These are phyloP conservation scores for Amyloporia xantha DNA, from an alignment of 768 basidiomycete species.

Conservation along the genomic window DNA sequence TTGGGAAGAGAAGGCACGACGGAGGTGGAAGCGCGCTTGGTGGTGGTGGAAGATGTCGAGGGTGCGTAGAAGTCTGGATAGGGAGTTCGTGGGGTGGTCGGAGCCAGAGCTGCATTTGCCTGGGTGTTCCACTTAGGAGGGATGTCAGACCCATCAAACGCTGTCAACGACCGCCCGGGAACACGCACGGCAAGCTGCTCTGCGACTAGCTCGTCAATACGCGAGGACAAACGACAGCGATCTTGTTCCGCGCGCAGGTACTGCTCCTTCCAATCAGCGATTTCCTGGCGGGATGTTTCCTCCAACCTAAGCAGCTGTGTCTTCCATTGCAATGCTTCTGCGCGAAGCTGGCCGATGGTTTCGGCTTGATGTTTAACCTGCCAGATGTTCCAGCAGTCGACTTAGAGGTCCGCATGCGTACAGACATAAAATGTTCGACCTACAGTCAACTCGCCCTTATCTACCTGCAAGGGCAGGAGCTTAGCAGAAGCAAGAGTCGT, in stretches of 20 bases:
- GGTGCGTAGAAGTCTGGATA: slow-evolving; percentile 12
- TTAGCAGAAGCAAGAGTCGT: background rate
- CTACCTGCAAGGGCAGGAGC: slow-evolving; percentile 32
- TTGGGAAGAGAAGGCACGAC: slow-evolving; percentile 3
- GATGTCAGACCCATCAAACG: background rate
- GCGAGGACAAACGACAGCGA: slow-evolving; percentile 47
- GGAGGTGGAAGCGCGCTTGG: slow-evolving; percentile 19
- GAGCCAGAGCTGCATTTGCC: slow-evolving; percentile 11
- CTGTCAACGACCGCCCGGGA: background rate
- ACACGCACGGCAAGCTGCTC: slow-evolving; percentile 31
- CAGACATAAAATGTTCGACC: too few species aligned
- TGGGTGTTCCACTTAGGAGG: slow-evolving; percentile 16
- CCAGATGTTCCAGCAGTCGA: too few species aligned
- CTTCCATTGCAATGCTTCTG: slow-evolving; percentile 68
- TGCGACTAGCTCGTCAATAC: slow-evolving; percentile 52
- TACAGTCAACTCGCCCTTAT: slow-evolving; percentile 54
- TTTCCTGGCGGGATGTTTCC: slow-evolving; percentile 39
- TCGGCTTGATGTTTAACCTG: slow-evolving; percentile 57
- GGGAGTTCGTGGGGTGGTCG: slow-evolving; percentile 5
- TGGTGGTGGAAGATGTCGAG: slow-evolving; percentile 13
- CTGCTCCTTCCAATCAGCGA: slow-evolving; percentile 75
- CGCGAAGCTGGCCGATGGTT: slow-evolving; percentile 52
- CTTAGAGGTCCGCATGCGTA: too few species aligned
- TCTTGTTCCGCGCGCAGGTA: slow-evolving; percentile 71
- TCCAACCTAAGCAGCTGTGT: slow-evolving; percentile 49